phyloP scores from a whole-genome alignment of 257 asterid species.

The Solanum acaule region DNA sequence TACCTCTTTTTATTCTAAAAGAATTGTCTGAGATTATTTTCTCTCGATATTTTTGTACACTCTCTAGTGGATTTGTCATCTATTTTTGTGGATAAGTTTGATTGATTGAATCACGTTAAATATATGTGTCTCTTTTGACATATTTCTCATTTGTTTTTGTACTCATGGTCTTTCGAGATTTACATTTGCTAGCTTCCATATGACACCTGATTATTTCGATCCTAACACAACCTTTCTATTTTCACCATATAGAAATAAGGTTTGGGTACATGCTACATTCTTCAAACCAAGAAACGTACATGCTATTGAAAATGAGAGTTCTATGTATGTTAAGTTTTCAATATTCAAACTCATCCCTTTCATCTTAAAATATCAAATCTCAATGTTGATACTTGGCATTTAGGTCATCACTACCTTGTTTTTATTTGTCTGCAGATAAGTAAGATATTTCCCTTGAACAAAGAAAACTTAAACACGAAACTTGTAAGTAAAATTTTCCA shows the following conservation, averaged over 20 bases:
- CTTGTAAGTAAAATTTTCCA: background rate
- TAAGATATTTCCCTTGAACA: background rate
- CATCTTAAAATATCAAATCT: background rate
- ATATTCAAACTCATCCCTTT: background rate
- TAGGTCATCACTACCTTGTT: background rate
- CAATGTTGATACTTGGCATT: background rate
- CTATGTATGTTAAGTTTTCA: background rate
- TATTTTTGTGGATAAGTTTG: no score
- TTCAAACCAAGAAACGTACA: background rate
- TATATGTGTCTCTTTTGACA: no score
- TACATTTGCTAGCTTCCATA: background rate
- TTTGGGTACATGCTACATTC: fast-evolving
- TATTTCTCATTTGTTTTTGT: background rate
- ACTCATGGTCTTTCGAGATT: background rate
- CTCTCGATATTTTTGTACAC: no score
- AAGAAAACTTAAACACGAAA: background rate
- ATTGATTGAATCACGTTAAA: no score
- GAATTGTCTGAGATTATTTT: no score
- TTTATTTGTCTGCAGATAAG: background rate
- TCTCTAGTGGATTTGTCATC: background rate
- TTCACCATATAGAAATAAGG: fast-evolving
- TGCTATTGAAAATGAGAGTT: background rate
- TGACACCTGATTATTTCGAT: background rate
- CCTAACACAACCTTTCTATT: background rate
- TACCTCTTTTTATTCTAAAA: no score